Evolutionary conservation across 805 yeast species (phyloP).

Genomic region (Deakozyma indianensis): DNA sequence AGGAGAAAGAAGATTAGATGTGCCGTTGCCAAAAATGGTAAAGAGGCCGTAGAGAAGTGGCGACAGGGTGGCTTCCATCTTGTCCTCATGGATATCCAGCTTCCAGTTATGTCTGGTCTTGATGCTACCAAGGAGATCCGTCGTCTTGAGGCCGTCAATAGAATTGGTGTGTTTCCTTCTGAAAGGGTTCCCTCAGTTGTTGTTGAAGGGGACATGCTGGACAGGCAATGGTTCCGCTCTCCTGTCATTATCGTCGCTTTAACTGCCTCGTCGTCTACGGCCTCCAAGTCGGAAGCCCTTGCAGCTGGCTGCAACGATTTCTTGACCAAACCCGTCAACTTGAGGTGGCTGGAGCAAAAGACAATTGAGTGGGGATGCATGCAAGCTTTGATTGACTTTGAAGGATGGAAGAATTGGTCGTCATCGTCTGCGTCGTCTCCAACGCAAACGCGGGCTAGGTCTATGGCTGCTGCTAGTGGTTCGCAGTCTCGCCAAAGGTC

Average conservation of each 20-base stretch:
- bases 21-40: slow-evolving; percentile 82
- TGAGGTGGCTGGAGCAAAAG: slow-evolving; percentile 87
- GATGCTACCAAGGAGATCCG: slow-evolving; percentile 91
- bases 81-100: slow-evolving; percentile 92
- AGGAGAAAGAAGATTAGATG: slow-evolving; percentile 73
- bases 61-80: slow-evolving; percentile 86
- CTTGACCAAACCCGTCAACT: slow-evolving; percentile 87
- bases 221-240: slow-evolving; percentile 53
- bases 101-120: slow-evolving; percentile 91
- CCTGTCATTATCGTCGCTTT: slow-evolving; percentile 98
- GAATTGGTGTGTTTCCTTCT: slow-evolving; percentile 46
- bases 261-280: slow-evolving; percentile 79
- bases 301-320: slow-evolving; percentile 97
- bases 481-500: neutral
- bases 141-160: slow-evolving; percentile 62
- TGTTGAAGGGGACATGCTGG: slow-evolving; percentile 37
- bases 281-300: slow-evolving; percentile 78
- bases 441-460: neutral
- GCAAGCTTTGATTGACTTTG: slow-evolving; percentile 94
- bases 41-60: slow-evolving; percentile 93
- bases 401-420: slow-evolving; percentile 56
- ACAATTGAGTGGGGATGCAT: slow-evolving; percentile 95
- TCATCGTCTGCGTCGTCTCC: neutral
- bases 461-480: neutral
- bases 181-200: slow-evolving; percentile 23